Conservation (phyloP, 495 filamentous ascomycete species). For the Alectoria sarmentosa region DNA sequence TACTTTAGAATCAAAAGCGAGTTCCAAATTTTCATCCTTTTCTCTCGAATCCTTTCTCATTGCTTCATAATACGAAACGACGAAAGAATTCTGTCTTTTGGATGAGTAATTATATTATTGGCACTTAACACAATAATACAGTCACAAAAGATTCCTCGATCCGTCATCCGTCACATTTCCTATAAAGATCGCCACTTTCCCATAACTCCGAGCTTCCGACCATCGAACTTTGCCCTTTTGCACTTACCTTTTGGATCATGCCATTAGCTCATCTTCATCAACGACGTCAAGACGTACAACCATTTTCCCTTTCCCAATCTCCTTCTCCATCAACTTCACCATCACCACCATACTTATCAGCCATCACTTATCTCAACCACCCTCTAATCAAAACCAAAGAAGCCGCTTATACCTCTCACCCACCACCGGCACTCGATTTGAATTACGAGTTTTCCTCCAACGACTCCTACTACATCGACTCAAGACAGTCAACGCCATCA, state of each 20-base stretch:
- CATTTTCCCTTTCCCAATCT: conserved; percentile 18
- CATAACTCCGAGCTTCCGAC: conserved; percentile 12
- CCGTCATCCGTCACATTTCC: not conserved
- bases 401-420: not conserved
- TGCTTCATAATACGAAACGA: not conserved
- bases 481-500: conserved; percentile 20
- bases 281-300: conserved; percentile 20
- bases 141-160: not conserved
- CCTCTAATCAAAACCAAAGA: conserved; percentile 2
- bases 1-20: too few species aligned
- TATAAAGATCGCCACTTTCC: conserved; percentile 16
- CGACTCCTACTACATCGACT: conserved; percentile 18
- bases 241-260: conserved; percentile 10
- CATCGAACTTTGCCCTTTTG: conserved; percentile 10
- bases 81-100: too few species aligned
- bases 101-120: conserved; percentile 9
- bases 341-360: conserved; percentile 7
- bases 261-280: conserved; percentile 21
- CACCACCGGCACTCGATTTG: conserved; percentile 1
- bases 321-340: conserved; percentile 21
- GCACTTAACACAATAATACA: not conserved
- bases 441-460: conserved; percentile 5
- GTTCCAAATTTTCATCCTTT: too few species aligned
- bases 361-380: conserved; percentile 4
- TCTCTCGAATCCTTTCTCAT: not conserved